Evolutionary conservation across 257 asterid species (phyloP), one percentile per base, ranked within the genome.

Genomic region (Solanum habrochaites): DNA sequence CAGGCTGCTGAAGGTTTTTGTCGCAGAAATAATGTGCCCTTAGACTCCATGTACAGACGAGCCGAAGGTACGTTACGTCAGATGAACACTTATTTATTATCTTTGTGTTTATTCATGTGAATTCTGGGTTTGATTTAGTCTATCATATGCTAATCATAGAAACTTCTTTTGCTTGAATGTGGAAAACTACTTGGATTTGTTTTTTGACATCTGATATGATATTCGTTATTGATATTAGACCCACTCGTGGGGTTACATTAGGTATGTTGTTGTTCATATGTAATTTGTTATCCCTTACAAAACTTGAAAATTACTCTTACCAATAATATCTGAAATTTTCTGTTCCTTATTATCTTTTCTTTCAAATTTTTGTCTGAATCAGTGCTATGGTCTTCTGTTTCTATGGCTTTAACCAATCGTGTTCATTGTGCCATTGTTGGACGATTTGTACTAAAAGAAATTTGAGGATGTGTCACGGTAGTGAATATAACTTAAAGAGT

Each of bases 1-100:
- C 93, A 95, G 99, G 99, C 99, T 84, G 98, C 99, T 88, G 98
- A 97, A 92, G 98, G 99, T 86, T 97, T 97, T 89, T 95, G 98
- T 91, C 97, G 98, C 91, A 92, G 83, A 90, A 94, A 94, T 86
- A 93, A 93, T 86, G 95, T 93, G 84, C 94, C 98, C 90, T 88
- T 95, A 88, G 94, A 92, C 87, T 91, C 96, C 87, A 90, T 95
- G 95, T 94, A 93, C 89, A 94, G 90, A 88, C 94, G 91, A 91
- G 94, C 90, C 85, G 98, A 95, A 90, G 99, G 99, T 96, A 91
- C 11, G 86, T 73, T 49, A 70, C 37, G 86, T 66, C 86, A 82
- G 60, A 39, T 74, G 49, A 16, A 77, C 86, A 67, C 85, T 78
- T 74, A n/a, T 47, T 40, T n/a, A 42, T 9, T 25, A 27, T 25